Evolutionary conservation across 169 alveolate species (phyloP), one percentile per base, ranked within the genome.

Genomic region (Plasmodium yoelii): DNA sequence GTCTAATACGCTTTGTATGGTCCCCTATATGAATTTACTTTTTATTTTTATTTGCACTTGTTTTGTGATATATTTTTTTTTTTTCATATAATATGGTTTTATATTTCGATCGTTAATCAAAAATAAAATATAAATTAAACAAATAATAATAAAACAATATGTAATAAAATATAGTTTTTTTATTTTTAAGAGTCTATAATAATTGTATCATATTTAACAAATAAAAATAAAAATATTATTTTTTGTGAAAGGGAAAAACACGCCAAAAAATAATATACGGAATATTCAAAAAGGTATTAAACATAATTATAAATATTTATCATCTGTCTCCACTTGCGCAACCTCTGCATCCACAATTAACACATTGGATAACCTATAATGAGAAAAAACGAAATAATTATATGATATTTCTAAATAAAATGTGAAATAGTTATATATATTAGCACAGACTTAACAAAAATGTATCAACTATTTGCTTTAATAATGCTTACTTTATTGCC

Each of bases 301-400:
- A 34, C 4, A 51, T 24, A 70, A 19, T 5, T 46, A 70, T 12
- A 15, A 39, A 47, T 61, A 51, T 18, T 60, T 65, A 75, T 34
- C 7, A 34, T 65, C 68, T 87, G 59, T 94, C 96, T 55, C 96
- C 95, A 65, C 96, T 92, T 42, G 99, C 99, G 90, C 99, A 99
- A 46, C 99, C 99, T 51, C 98, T 94, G 88, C 99, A 99, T 18
- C 99, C 99, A 89, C 99, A 99, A 77, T 96, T 96, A 64, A 95
- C 95, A 92, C 99, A 99, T 94, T 99, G 99, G 59, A 98, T 95
- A 65, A 90, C 87, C 94, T 82, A 46, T 26, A 55, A 61, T 7
- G 51, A 6, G 24, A 4, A 57, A 82, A 47, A 87, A 34, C 12
- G 24, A 39, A 15, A 60, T 10, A 22, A 22, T 61, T 6, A 19